phyloP scores from a whole-genome alignment of 2,329 filamentous ascomycete species.

The Sclerotinia glacialis region DNA sequence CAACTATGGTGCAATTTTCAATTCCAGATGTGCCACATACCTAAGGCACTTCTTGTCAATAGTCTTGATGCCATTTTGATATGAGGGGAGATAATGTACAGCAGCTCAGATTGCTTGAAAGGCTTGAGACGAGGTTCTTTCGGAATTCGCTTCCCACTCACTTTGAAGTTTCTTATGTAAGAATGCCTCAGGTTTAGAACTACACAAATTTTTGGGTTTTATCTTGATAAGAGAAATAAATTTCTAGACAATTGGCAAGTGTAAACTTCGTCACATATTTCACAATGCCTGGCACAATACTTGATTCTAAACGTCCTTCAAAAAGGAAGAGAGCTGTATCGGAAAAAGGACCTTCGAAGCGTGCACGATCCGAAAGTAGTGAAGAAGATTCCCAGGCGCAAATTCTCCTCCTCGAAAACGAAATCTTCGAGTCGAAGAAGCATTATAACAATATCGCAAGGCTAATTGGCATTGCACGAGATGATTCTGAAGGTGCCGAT shows the following conservation, averaged over 20 bases:
- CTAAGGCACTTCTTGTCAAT: slow-evolving; percentile 89
- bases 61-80: slow-evolving; percentile 89
- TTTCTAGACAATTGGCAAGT: slow-evolving; percentile 1
- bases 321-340: slow-evolving; percentile 53
- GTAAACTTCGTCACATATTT: slow-evolving; percentile 1
- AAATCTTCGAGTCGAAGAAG: slow-evolving; percentile 80
- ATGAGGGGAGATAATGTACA: slow-evolving; percentile 54
- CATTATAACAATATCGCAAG: slow-evolving; percentile 88
- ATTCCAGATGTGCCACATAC: slow-evolving; percentile 58
- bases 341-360: slow-evolving; percentile 47
- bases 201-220: slow-evolving; percentile 15
- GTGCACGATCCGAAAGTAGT: slow-evolving; percentile 44
- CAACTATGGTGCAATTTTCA: slow-evolving; percentile 28
- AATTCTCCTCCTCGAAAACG: slow-evolving; percentile 73
- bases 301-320: slow-evolving; percentile 23
- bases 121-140: slow-evolving; percentile 32
- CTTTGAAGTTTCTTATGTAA: slow-evolving; percentile 17
- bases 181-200: neutral
- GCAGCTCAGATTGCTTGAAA: slow-evolving; percentile 35
- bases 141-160: slow-evolving; percentile 30
- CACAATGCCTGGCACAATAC: slow-evolving; percentile 35
- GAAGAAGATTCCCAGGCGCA: slow-evolving; percentile 58
- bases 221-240: slow-evolving; percentile 21
- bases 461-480: slow-evolving; percentile 60
- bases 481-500: slow-evolving; percentile 50